Evolutionary conservation across 208 protist species (phyloP), one percentile per base, ranked within the genome.

Genomic region (Trypanosomatidae sp.): DNA sequence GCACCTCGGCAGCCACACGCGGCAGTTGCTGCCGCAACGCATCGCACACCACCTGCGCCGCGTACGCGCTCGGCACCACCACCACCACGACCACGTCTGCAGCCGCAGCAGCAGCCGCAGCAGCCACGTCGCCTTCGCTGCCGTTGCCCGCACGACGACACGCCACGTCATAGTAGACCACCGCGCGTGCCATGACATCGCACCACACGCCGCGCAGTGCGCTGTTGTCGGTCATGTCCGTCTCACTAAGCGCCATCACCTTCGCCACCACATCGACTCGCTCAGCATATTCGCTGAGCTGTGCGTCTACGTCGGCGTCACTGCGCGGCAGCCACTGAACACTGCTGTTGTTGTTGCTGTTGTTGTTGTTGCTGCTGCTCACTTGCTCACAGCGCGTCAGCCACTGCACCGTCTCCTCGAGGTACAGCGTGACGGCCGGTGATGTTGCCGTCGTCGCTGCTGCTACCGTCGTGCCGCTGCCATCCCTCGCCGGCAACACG

Each of bases 361-460:
- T n/a, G n/a, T n/a, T n/a, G n/a, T n/a, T n/a, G n/a, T n/a, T n/a
- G n/a, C n/a, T n/a, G n/a, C n/a, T n/a, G n/a, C n/a, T n/a, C n/a
- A n/a, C n/a, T n/a, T n/a, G n/a, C n/a, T 71, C 70, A 47, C 77
- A 87, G 56, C 65, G 67, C 2, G 65, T 51, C 19, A 93, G 42
- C 81, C 85, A 93, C 54, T 86, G 70, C 26, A 90, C 65, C 1
- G 77, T 71, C 41, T 93, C 85, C 30, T 93, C 80, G 22, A 90
- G 54, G 48, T 88, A 71, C 16, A 89, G 33, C 11, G 83, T 61
- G 19, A 48, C 47, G 6, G 50, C 20, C 18, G 6, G 3, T 1
- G 13, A 20, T n/a, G n/a, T n/a, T n/a, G n/a, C n/a, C n/a, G n/a
- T n/a, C n/a, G n/a, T n/a, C n/a, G n/a, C n/a, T n/a, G n/a, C n/a